These are phyloP conservation scores for Lindgomyces ingoldianus DNA, from an alignment of 495 filamentous ascomycete genomes.

Conservation along the genomic window DNA sequence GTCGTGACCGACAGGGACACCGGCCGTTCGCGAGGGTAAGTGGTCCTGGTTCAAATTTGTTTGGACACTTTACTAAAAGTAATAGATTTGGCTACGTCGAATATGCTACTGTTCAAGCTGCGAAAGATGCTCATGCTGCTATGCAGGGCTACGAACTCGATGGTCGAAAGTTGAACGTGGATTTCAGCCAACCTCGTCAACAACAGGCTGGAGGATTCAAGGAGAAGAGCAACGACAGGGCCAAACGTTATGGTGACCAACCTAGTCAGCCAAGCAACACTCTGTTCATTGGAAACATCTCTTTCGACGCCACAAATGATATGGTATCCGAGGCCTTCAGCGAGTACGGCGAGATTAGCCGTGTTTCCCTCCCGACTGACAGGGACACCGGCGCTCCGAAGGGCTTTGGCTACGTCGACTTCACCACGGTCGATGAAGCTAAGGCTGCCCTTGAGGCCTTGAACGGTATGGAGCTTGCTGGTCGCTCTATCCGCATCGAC, in stretches of 20 bases:
- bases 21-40: conserved; percentile 82
- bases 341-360: conserved; percentile 66
- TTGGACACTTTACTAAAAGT: conserved; percentile 38
- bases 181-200: conserved; percentile 75
- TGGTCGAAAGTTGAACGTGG: conserved; percentile 82
- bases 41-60: conserved; percentile 15
- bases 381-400: conserved; percentile 82
- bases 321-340: conserved; percentile 73
- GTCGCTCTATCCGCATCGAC: conserved; percentile 84
- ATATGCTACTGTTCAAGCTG: conserved; percentile 68
- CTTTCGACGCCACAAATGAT: conserved; percentile 80
- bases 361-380: conserved; percentile 88
- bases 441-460: conserved; percentile 65
- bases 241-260: conserved; percentile 73
- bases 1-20: conserved; percentile 81
- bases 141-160: conserved; percentile 83
- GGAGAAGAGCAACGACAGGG: conserved; percentile 64
- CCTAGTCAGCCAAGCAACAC: conserved; percentile 77
- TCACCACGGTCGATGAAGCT: conserved; percentile 80
- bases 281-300: conserved; percentile 90
- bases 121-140: conserved; percentile 72
- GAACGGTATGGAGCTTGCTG: conserved; percentile 73
- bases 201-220: conserved; percentile 47
- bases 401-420: conserved; percentile 94
- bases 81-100: conserved; percentile 93